These are phyloP conservation scores for Breviolum minutum DNA, from an alignment of 73 alveolate species.

Conservation along the genomic window DNA sequence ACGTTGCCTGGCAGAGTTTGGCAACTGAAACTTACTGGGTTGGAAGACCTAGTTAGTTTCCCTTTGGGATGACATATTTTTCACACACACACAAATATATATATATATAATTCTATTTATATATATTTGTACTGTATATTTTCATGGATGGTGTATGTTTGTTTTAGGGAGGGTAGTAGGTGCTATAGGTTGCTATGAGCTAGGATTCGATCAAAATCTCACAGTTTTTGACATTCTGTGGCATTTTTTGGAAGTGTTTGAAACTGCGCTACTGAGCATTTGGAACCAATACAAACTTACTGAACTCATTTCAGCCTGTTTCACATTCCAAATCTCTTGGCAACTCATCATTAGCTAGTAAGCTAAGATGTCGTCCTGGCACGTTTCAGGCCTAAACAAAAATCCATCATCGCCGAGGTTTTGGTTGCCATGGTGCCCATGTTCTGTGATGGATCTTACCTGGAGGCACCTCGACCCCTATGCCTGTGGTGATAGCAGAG, in stretches of 20 bases:
- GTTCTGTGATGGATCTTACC: constrained; percentile 90
- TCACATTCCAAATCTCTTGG: not conserved
- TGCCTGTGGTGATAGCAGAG: too few relatives aligned
- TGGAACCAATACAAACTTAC: not conserved
- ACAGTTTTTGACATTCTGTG: too few relatives aligned
- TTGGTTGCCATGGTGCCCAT: constrained; percentile 92
- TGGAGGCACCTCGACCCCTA: constrained; percentile 17
- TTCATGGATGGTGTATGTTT: too few relatives aligned
- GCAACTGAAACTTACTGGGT: too few relatives aligned
- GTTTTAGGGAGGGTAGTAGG: not conserved
- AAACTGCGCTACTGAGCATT: not conserved
- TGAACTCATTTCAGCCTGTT: not conserved
- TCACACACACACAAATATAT: too few relatives aligned
- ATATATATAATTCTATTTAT: too few relatives aligned
- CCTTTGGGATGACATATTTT: too few relatives aligned
- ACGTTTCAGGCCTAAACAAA: not conserved
- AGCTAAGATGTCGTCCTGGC: not conserved
- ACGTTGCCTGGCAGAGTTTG: not conserved
- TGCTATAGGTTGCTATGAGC: not conserved
- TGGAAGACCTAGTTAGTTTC: too few relatives aligned
- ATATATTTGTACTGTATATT: too few relatives aligned
- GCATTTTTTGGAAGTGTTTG: too few relatives aligned
- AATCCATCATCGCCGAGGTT: not conserved
- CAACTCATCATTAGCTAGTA: not conserved
- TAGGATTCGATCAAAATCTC: too few relatives aligned